Evolutionary conservation across 495 filamentous ascomycete species (phyloP), one percentile per base, ranked within the genome.

Genomic region (Glonium stellatum): DNA sequence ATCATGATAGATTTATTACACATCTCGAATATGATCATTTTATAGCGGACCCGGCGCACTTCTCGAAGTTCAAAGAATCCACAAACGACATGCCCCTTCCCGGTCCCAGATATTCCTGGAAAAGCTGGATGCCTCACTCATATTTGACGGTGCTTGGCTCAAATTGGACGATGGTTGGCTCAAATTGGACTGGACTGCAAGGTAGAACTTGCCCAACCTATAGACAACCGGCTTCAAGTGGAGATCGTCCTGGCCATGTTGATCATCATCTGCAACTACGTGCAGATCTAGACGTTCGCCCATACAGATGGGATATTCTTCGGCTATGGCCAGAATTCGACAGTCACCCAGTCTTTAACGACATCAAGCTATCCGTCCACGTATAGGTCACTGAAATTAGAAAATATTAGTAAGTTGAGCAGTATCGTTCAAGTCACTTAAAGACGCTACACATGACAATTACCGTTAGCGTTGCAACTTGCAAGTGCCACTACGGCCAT

Each of bases 341-440:
- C 18, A 4, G 21, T 19, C 44, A 62, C 35, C 60, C 60, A 4
- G 19, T 62, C 4, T 62, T 62, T 35, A 35, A 57, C 47, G 54
- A 53, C 47, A 42, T 62, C 27, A 61, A 51, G 57, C 44, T 47
- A 13, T 36, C 18, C 19, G 27, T 31, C 27, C 6, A n/a, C n/a
- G n/a, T n/a, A n/a, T n/a, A n/a, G n/a, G n/a, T n/a, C n/a, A n/a
- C n/a, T n/a, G n/a, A n/a, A n/a, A n/a, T 31, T 31, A 31, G 3
- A 31, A 31, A 31, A 6, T 31, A 31, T 6, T 31, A 31, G 27
- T 31, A 6, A 31, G 27, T 31, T 6, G 3, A 2, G 27, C 27
- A 31, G 6, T 31, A 31, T 6, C 6, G 6, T 31, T 31, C 27
- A 31, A 31, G 6, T 31, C 27, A 31, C 2, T 31, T 6, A 31